Conservation (phyloP, 345 rosid species). For the Eucalyptus guilfoylei region DNA sequence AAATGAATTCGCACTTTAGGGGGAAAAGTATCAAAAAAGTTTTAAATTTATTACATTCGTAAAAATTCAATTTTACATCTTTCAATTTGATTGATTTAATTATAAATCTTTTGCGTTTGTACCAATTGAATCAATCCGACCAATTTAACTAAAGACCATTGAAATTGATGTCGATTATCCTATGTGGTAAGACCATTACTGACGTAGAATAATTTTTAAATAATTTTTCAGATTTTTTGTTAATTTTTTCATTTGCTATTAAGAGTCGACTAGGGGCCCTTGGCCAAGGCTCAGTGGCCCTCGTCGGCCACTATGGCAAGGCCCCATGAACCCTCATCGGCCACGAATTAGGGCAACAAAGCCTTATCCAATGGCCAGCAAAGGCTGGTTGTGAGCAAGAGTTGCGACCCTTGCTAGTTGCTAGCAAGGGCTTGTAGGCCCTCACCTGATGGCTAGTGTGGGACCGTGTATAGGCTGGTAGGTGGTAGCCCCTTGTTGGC, state of each 20-base stretch:
- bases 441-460: neutral
- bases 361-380: too few relatives aligned
- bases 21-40: fast-evolving
- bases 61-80: too few relatives aligned
- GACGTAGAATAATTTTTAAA: fast-evolving
- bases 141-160: neutral
- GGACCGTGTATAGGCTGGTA: too few relatives aligned
- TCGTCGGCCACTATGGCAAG: too few relatives aligned
- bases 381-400: too few relatives aligned
- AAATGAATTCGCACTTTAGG: neutral
- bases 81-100: too few relatives aligned
- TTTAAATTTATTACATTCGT: neutral
- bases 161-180: too few relatives aligned
- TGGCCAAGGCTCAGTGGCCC: fast-evolving
- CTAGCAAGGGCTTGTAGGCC: neutral
- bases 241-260: too few relatives aligned
- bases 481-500: neutral
- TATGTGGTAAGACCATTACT: neutral
- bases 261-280: fast-evolving
- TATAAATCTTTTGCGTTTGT: too few relatives aligned
- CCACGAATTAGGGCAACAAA: fast-evolving
- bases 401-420: neutral
- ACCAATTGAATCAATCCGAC: too few relatives aligned
- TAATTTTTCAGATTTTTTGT: too few relatives aligned
- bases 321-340: too few relatives aligned